phyloP scores from a whole-genome alignment of 768 basidiomycete genomes.

The Mycena polygramma region DNA sequence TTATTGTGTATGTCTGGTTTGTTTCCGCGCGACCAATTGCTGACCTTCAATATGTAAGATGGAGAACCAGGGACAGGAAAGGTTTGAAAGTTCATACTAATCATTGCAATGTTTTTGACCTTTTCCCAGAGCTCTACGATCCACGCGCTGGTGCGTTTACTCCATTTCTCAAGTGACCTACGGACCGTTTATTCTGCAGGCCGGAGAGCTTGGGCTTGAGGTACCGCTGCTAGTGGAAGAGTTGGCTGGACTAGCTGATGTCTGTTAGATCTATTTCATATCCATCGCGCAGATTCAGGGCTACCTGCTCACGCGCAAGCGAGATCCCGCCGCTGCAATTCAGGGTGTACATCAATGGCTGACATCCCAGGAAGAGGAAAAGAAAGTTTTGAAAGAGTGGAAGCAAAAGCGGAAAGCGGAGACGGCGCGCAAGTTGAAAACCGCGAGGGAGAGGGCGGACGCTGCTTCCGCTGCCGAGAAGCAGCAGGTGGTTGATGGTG shows the following conservation, averaged over 20 bases:
- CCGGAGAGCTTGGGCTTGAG: slow-evolving; percentile 35
- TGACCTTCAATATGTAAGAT: slow-evolving; percentile 4
- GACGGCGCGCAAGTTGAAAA: slow-evolving; percentile 17
- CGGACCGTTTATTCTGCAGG: background rate
- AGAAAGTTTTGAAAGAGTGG: slow-evolving; percentile 20
- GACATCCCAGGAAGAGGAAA: slow-evolving; percentile 41
- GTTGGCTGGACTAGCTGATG: background rate
- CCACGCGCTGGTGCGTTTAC: no score
- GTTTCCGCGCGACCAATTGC: background rate
- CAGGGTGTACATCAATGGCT: slow-evolving; percentile 43
- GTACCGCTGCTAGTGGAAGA: no score
- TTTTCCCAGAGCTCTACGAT: no score
- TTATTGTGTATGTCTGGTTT: slow-evolving; percentile 16
- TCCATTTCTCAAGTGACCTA: no score
- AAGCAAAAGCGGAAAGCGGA: slow-evolving; percentile 30
- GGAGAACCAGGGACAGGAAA: slow-evolving; percentile 37
- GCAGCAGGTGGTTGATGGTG: background rate
- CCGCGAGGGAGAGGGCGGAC: slow-evolving; percentile 35
- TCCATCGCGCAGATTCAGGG: slow-evolving; percentile 54
- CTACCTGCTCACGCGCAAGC: slow-evolving; percentile 47
- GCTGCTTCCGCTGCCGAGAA: background rate
- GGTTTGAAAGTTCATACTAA: slow-evolving; percentile 22
- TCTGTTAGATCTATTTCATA: slow-evolving; percentile 16
- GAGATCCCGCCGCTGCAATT: slow-evolving; percentile 28
- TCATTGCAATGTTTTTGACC: no score